Conservation (phyloP, 2,329 filamentous ascomycete species). For the Hypoxylon sp. region DNA sequence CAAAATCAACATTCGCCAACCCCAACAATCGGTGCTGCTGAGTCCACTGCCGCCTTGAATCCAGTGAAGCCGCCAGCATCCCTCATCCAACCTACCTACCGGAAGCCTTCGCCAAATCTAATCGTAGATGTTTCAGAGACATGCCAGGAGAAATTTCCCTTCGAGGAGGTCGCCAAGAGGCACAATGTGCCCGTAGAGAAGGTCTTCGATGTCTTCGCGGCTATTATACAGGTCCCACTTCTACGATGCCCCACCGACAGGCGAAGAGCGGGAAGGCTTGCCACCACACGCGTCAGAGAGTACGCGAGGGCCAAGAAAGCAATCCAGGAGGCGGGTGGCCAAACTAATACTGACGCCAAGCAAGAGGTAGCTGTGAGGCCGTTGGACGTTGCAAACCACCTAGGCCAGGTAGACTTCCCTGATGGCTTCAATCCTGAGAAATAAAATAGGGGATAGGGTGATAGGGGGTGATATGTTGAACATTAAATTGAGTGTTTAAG, state of each 20-base stretch:
- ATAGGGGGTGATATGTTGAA: neutral
- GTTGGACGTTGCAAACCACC: slow-evolving; percentile 45
- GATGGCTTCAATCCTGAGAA: slow-evolving; percentile 41
- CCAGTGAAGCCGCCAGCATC: slow-evolving; percentile 47
- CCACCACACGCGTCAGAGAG: slow-evolving; percentile 60
- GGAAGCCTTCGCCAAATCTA: slow-evolving; percentile 57
- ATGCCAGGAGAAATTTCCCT: slow-evolving; percentile 63
- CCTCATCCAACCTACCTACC: slow-evolving; percentile 52
- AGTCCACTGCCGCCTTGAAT: slow-evolving; percentile 24
- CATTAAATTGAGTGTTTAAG: neutral
- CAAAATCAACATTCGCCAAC: slow-evolving; percentile 16
- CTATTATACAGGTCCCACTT: slow-evolving; percentile 65
- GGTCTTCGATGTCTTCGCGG: slow-evolving; percentile 64
- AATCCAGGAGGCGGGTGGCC: slow-evolving; percentile 43
- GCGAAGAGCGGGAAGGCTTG: slow-evolving; percentile 59
- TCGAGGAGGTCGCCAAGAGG: slow-evolving; percentile 61
- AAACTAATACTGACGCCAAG: slow-evolving; percentile 9
- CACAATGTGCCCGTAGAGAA: slow-evolving; percentile 61
- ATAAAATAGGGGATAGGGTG: slow-evolving; percentile 6
- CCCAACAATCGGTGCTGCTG: neutral
- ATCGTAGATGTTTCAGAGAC: slow-evolving; percentile 67
- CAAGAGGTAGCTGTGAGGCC: slow-evolving; percentile 33
- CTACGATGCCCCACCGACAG: slow-evolving; percentile 63
- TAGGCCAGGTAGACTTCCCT: slow-evolving; percentile 49
- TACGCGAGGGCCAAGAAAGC: slow-evolving; percentile 61